phyloP scores from a whole-genome alignment of 305 asterid genomes.

The Fraxinus greggii region DNA sequence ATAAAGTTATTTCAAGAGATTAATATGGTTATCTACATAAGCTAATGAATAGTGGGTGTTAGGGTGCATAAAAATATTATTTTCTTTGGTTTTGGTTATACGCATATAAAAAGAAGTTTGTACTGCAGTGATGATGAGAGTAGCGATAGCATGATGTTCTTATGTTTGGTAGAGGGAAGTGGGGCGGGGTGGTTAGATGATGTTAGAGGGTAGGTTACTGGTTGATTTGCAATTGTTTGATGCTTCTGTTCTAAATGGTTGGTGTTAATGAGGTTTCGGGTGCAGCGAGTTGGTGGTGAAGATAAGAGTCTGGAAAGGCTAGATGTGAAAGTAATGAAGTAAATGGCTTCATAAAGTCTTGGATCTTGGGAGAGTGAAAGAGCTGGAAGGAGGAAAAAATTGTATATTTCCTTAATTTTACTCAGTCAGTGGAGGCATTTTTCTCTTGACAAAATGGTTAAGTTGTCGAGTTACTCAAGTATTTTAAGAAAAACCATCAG shows the following conservation, averaged over 20 bases:
- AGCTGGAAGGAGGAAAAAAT: neutral
- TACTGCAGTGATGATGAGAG: neutral
- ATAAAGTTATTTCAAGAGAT: constrained; percentile 6
- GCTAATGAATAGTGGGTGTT: neutral
- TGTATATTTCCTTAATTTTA: neutral
- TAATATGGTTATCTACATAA: neutral
- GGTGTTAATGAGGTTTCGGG: neutral
- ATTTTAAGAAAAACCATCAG: neutral
- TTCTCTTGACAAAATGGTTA: neutral
- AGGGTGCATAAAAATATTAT: neutral
- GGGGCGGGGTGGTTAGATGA: neutral
- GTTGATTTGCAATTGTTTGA: neutral
- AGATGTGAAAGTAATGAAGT: neutral
- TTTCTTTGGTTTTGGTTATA: neutral
- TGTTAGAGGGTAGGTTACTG: neutral
- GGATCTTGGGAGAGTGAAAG: neutral
- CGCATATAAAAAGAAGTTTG: neutral
- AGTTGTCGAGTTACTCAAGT: neutral
- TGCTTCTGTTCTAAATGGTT: neutral
- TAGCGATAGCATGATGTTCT: neutral
- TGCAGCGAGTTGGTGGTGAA: neutral
- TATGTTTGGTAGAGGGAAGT: neutral
- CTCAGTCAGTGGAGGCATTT: neutral
- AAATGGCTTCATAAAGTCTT: neutral
- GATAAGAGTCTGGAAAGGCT: neutral